These are phyloP conservation scores for Aspergillus fumigatiaffinis DNA, from an alignment of 2,329 filamentous ascomycete genomes.

Conservation along the genomic window DNA sequence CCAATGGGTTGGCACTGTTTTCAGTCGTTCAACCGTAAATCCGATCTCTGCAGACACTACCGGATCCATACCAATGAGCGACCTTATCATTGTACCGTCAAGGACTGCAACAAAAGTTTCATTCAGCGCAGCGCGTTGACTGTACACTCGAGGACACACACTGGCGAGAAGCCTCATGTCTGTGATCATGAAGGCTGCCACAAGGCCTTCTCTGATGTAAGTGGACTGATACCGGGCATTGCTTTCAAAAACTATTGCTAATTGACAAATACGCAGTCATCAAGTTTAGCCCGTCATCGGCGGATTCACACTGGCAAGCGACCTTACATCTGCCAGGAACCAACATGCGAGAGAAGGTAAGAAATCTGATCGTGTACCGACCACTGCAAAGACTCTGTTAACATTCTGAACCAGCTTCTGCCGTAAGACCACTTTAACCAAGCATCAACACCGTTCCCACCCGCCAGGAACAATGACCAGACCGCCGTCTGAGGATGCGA, in stretches of 20 bases:
- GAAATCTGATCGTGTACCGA: background rate
- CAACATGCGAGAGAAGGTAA: constrained; percentile 38
- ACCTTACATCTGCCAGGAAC: constrained; percentile 39
- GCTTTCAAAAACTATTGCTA: constrained; percentile 1
- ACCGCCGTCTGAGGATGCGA: constrained; percentile 34
- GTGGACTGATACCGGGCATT: constrained; percentile 6
- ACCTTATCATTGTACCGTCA: constrained; percentile 44
- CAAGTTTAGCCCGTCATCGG: constrained; percentile 39
- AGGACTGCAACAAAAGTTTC: constrained; percentile 46
- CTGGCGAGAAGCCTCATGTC: constrained; percentile 43
- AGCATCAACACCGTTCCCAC: constrained; percentile 40
- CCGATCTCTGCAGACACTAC: constrained; percentile 45
- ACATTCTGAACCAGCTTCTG: constrained; percentile 30
- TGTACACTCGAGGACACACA: constrained; percentile 44
- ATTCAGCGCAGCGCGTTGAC: constrained; percentile 47
- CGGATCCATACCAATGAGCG: constrained; percentile 48
- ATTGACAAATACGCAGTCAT: constrained; percentile 25
- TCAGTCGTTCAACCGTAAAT: constrained; percentile 48
- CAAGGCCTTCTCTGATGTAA: constrained; percentile 44
- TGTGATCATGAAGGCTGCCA: constrained; percentile 41
- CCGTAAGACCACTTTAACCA: constrained; percentile 40
- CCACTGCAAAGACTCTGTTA: constrained; percentile 1
- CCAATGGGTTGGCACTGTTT: constrained; percentile 2
- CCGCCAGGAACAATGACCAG: constrained; percentile 31
- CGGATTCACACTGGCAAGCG: constrained; percentile 40